Evolutionary conservation across 495 filamentous ascomycete species (phyloP), one percentile per base, ranked within the genome.

Genomic region (Neurospora cerealis): DNA sequence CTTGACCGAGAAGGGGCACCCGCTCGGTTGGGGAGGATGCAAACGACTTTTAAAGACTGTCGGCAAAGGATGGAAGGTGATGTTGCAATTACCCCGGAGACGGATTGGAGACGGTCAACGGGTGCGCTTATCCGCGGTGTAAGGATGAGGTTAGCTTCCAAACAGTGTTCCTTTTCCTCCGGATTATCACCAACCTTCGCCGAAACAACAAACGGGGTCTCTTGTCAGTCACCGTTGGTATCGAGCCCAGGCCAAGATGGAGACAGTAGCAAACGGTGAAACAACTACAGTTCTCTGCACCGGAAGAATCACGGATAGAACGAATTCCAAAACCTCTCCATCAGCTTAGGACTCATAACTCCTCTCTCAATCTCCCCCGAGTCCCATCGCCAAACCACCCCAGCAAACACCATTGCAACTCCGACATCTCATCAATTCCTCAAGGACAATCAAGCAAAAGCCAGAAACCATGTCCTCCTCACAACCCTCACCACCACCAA

Each of bases 401-500:
- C 21, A 24, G 10, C 21, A 24, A 9, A 6, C n/a, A 54, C 10
- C 46, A 54, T 13, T 8, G 11, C 4, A 37, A 15, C 34, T 38
- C n/a, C 10, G 17, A 42, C 10, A 44, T 36, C 15, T 69, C 41
- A 66, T 0, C 3, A 48, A 4, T 10, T 54, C 1, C 2, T 6
- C 24, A 62, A 0, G 13, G 2, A 9, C 2, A 62, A 13, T 34
- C 46, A 17, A 46, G 39, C 17, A 62, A 48, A 10, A 24, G 42
- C 1, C 66, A 13, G 13, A 2, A 36, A 15, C 44, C 4, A 74
- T 71, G 69, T 19, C 44, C 73, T 74, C 81, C 66, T 78, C 37
- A 66, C 75, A 13, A 69, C 83, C 44, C 74, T 74, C 81, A 62
- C 77, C 37, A 66, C 75, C 17, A 69, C 83, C n/a, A 81, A 85